Base-by-base conservation (phyloP, 805 yeast genomes). In the Nakazawaea siamensis region DNA sequence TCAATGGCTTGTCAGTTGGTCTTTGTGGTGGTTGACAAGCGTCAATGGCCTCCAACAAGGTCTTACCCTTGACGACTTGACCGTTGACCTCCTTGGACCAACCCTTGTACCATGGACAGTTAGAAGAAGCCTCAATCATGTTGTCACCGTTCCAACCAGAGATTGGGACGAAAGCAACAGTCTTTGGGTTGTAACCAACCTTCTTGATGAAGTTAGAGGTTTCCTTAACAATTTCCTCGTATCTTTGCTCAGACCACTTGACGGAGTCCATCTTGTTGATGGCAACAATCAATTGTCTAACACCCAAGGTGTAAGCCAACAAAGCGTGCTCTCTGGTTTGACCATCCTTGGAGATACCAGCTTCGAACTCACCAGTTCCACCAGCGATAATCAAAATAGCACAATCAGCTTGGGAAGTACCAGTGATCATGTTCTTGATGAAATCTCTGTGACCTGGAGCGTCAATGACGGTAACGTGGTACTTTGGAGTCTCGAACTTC, bases 371-470 rank as follows among this genome's bases (percentile, higher is more conserved):
- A 82, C 92, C 92, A 60, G 75, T 76, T 68, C 92, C 90, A 64
- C 88, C 84, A 60, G 90, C 94, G 62, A 84, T 82, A 57, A 85
- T 85, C 61, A 84, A 76, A 50, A 84, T 77, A 57, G 94, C 94
- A 65, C 92, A 74, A 67, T 83, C 94, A 61, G 94, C 92, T 70
- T 85, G 94, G 54, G 92, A 78, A 52, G 92, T 83, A 78, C 94
- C 94, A 58, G 94, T 83, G 62, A 83, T 84, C 94, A 84, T 84
- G 73, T 83, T 83, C 80, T 85, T 84, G 74, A 83, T 84, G 81
- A 83, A 84, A 76, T 84, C 94, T 70, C 88, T 79, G 81, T 84
- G 94, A 63, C 94, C 94, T 66, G 94, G 94, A 53, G 94, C 94
- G 63, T 84, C 94, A 61, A 84, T 84, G 59, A 85, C 92, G 57